Conservation (phyloP, 2,329 filamentous ascomycete genomes). For the Aciculosporium take region DNA sequence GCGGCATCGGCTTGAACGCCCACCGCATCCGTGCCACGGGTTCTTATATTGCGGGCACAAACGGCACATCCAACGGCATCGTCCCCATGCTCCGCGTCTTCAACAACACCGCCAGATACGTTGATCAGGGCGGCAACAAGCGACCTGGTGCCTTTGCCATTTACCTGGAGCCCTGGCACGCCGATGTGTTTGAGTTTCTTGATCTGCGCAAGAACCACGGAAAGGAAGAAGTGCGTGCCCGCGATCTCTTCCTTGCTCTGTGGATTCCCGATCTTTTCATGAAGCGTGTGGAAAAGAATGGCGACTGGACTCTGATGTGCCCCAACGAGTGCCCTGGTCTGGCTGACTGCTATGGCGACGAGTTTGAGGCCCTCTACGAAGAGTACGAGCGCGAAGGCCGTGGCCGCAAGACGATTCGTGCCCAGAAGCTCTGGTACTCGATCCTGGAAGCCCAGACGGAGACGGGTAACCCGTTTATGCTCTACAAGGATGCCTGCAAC, state of each 20-base stretch:
- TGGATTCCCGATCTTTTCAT: constrained; percentile 99
- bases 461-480: constrained; percentile 98
- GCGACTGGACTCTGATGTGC: constrained; percentile 95
- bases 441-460: constrained; percentile 97
- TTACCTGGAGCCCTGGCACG: constrained; percentile 98
- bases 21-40: constrained; percentile 95
- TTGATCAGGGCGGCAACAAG: constrained; percentile 99
- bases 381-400: constrained; percentile 79
- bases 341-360: constrained; percentile 91
- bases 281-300: constrained; percentile 97
- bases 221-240: constrained; percentile 93
- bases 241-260: constrained; percentile 91
- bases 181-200: constrained; percentile 92
- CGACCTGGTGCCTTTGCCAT: constrained; percentile 96
- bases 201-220: constrained; percentile 98
- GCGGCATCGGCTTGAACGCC: constrained; percentile 91
- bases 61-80: constrained; percentile 94
- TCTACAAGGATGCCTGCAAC: constrained; percentile 98
- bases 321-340: constrained; percentile 91
- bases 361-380: constrained; percentile 91
- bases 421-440: constrained; percentile 98
- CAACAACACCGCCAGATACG: constrained; percentile 98
- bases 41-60: constrained; percentile 95
- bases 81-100: constrained; percentile 97
- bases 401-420: constrained; percentile 83